Percentiles rank a stretch among this genome's conserved stretches.
These are phyloP conservation scores for Suillus plorans DNA, from an alignment of 768 basidiomycete genomes.

Conservation along the genomic window DNA sequence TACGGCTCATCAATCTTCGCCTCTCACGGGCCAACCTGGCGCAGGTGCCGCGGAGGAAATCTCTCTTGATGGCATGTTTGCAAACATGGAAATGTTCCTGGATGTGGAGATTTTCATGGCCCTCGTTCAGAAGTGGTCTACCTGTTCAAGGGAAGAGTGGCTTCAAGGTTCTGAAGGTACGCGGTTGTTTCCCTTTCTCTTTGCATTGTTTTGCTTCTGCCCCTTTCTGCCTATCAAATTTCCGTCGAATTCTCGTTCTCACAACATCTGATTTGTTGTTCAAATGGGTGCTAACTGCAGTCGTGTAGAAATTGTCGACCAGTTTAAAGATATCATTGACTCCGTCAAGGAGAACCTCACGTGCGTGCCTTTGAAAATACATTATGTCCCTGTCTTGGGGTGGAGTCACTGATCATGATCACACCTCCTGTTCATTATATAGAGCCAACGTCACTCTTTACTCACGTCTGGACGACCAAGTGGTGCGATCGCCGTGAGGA, in stretches of 20 bases:
- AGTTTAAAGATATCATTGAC: conserved; percentile 7
- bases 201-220: neutral
- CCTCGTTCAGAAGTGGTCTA: conserved; percentile 28
- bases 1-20: neutral
- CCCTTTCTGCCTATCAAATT: conserved; percentile 21
- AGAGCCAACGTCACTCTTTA: conserved; percentile 24
- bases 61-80: conserved; percentile 19
- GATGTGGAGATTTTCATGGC: conserved; percentile 20
- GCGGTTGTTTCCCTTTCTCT: conserved; percentile 1
- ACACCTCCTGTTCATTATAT: neutral
- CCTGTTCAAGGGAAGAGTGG: conserved; percentile 31
- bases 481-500: conserved; percentile 21
- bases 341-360: conserved; percentile 29
- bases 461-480: conserved; percentile 18
- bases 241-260: conserved; percentile 17
- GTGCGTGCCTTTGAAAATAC: conserved; percentile 15
- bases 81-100: conserved; percentile 19
- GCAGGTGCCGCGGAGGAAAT: conserved; percentile 1
- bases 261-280: conserved; percentile 15
- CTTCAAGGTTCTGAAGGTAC: conserved; percentile 30
- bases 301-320: conserved; percentile 1
- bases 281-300: neutral
- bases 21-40: neutral
- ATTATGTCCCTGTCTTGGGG: neutral
- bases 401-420: conserved; percentile 11